Evolutionary conservation across 140 eudicot genomes (phyloP).

Genomic region (Erigeron philadelphicus): DNA sequence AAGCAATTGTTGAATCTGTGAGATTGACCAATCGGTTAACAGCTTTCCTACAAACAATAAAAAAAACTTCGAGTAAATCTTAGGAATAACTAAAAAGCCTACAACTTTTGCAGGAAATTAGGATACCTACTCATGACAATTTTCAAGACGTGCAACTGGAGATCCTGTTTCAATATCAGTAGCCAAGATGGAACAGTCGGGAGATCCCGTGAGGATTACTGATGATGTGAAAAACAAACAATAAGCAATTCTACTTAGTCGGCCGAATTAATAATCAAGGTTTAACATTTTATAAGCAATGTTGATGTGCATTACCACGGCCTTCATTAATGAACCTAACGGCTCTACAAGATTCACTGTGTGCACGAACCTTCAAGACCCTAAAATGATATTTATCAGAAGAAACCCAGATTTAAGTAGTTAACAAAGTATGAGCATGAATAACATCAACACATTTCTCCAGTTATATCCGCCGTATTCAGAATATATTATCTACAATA

Average conservation of each 20-base stretch:
- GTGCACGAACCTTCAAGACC: slow-evolving; percentile 78
- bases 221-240: slow-evolving; percentile 1
- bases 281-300: not conserved
- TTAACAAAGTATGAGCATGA: not conserved
- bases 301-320: slow-evolving; percentile 48
- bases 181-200: slow-evolving; percentile 80
- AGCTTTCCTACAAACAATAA: slow-evolving; percentile 58
- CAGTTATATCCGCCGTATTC: not conserved
- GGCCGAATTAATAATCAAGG: not conserved
- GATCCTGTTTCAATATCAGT: slow-evolving; percentile 92
- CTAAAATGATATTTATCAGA: slow-evolving; percentile 32
- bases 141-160: slow-evolving; percentile 64
- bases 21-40: slow-evolving; percentile 78
- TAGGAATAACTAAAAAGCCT: not conserved
- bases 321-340: slow-evolving; percentile 84
- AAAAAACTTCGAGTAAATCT: not conserved
- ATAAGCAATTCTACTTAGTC: slow-evolving; percentile 7
- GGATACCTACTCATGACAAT: slow-evolving; percentile 67
- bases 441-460: not conserved
- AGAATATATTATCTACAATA: too few species aligned
- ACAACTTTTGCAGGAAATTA: not conserved
- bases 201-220: slow-evolving; percentile 89
- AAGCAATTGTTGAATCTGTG: slow-evolving; percentile 84
- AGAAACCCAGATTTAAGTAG: not conserved
- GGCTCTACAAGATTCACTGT: slow-evolving; percentile 85